Base-by-base conservation (phyloP, 2,329 filamentous ascomycete genomes). In the Daldinia eschscholtzii region DNA sequence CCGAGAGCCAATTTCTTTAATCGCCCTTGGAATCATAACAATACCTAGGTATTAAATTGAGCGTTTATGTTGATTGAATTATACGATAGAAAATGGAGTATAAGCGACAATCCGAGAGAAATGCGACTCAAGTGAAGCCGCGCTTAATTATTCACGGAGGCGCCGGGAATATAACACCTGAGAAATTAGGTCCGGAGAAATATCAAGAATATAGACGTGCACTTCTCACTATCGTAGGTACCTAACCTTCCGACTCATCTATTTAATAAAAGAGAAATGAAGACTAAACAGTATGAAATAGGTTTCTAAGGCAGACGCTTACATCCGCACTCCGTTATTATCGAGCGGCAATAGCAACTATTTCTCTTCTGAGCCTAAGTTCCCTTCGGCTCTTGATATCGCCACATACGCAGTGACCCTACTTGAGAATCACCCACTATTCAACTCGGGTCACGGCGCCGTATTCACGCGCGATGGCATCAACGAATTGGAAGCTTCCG, bases 401-500 rank as follows among this genome's bases (percentile, higher is more conserved):
- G 93, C 93, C 1, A 91, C 91, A 1, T 87, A 91, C 78, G 93
- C 93, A 50, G 93, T 97, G 10, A 83, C 84, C 0, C 85, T 91
- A 28, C 87, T 97, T 15, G 94, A 97, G 81, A 85, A 97, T 76
- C 88, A 94, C 76, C 86, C 91, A 1, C 87, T 97, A 4, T 97
- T 96, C 86, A 97, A 97, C 81, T 89, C 90, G 64, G 93, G 90
- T 6, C 90, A 89, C 74, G 94, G 94, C 60, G 92, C 93, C 57
- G 93, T 97, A 20, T 97, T 97, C 80, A 97, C 93, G 0, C 88
- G 90, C 57, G 90, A 91, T 72, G 94, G 94, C 18, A 87, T 90
- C 70, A 94, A 94, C 78, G 92, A 97, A 81, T 89, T 97, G 68
- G 94, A 97, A 81, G 92, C 93, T 1, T 92, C 89, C 7, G 88